These are phyloP conservation scores for Phylloporus sp. DNA, from an alignment of 768 basidiomycete species.

Conservation along the genomic window DNA sequence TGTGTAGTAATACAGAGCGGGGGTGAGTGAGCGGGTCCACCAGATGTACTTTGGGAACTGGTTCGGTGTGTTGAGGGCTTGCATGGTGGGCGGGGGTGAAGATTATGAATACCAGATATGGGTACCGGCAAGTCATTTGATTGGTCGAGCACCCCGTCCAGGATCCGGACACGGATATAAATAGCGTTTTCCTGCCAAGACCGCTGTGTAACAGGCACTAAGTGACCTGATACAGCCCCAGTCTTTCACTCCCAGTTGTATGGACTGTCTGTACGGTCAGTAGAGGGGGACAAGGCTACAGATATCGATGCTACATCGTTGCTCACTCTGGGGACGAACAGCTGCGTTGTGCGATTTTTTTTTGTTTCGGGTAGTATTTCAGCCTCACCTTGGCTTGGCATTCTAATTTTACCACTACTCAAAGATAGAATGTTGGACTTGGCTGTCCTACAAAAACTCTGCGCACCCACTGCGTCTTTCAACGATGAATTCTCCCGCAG, in stretches of 20 bases:
- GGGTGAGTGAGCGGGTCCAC: constrained; percentile 8
- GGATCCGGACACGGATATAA: constrained; percentile 26
- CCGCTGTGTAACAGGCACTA: constrained; percentile 28
- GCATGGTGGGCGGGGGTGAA: background rate
- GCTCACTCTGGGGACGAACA: background rate
- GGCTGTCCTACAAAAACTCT: constrained; percentile 41
- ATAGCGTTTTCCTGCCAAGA: constrained; percentile 31
- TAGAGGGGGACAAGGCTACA: background rate
- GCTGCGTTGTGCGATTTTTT: constrained; percentile 10
- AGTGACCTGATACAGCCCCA: background rate
- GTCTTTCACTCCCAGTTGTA: background rate
- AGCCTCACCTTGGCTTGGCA: constrained; percentile 42
- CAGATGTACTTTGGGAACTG: constrained; percentile 21
- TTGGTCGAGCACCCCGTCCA: constrained; percentile 20
- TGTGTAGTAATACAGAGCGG: constrained; percentile 30
- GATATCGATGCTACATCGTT: too few relatives aligned
- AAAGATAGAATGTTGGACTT: constrained; percentile 47
- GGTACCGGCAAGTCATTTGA: constrained; percentile 10
- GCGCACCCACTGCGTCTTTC: constrained; percentile 17
- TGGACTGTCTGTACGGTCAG: background rate
- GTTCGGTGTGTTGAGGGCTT: background rate
- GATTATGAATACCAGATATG: constrained; percentile 9
- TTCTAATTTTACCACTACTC: constrained; percentile 40
- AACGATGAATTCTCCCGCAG: constrained; percentile 26
- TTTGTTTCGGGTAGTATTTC: constrained; percentile 27